Base-by-base conservation (phyloP, 768 basidiomycete genomes). In the Termitomyces sp. region DNA sequence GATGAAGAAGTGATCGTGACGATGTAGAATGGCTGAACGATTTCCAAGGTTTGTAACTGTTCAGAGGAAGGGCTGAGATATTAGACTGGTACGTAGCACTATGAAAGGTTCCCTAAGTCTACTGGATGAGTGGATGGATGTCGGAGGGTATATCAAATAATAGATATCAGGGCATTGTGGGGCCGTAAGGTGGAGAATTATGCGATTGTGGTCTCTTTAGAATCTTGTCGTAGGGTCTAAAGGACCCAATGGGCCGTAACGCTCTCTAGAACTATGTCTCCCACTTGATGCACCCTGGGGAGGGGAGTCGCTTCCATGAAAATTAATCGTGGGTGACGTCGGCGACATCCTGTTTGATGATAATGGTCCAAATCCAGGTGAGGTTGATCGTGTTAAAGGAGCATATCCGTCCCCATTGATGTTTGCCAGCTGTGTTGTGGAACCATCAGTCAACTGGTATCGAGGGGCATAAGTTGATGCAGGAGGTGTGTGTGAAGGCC, bases 401-500 rank as follows among this genome's bases (percentile, higher is more conserved):
- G 80, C 75, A 65, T 87, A 87, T 6, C 82, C 81, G 63, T 85
- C 83, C 20, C 72, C 75, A 49, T 67, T 66, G 5, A 75, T 65
- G 49, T 72, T 74, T 16, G 69, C 72, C 36, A 80, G 66, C 56
- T 77, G 75, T 11, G 77, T 71, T 20, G 77, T 71, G 16, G 79
- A 78, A 28, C 77, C 76, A 64, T 90, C 85, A 9, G 80, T 73
- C 36, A 88, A 74, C 63, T 88, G 88, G 65, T 84, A 90, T 49
- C 86, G 82, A 22, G 82, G 71, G 2, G 76, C 71, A 26, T 77
- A 76, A 28, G 75, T 71, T 3, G 77, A 71, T 22, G 70, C 64
- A n/a, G 73, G 73, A 26, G 82, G 81, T 22, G 83, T 78, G 22
- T 80, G 80, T 49, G 83, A 78, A 22, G 80, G 80, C 48, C 72